Conservation (phyloP, 257 asterid genomes). For the Ballota nigra region DNA sequence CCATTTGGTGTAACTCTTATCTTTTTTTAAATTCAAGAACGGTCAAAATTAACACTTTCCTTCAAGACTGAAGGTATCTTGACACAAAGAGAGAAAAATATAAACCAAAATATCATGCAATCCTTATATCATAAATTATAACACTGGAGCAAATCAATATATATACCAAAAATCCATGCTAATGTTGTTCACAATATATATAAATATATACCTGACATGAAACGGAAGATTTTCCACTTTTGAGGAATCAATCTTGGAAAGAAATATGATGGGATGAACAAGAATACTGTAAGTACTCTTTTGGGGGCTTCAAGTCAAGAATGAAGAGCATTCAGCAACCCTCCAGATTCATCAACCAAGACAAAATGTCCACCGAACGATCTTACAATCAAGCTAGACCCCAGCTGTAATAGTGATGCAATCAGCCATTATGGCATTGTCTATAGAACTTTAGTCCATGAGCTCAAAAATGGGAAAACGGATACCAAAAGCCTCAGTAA, state of each 20-base stretch:
- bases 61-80: neutral
- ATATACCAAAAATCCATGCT: too few species aligned
- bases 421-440: neutral
- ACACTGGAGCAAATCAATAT: neutral
- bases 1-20: neutral
- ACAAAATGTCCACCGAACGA: neutral
- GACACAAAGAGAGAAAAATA: neutral
- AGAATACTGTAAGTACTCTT: neutral
- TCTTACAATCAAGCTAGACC: neutral
- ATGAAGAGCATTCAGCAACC: neutral
- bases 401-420: neutral
- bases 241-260: neutral
- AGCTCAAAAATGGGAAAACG: conserved; percentile 62
- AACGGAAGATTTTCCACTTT: neutral
- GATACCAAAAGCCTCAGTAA: conserved; percentile 62
- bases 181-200: neutral
- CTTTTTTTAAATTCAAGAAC: neutral
- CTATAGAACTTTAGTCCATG: conserved; percentile 54
- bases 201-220: neutral
- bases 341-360: neutral
- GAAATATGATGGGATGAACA: conserved; percentile 7
- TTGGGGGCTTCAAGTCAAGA: neutral
- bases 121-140: neutral
- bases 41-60: neutral
- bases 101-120: neutral